Percentiles rank a stretch among this genome's conserved stretches.
phyloP scores from a whole-genome alignment of 768 basidiomycete genomes.

The Cystobasidium tubakii region DNA sequence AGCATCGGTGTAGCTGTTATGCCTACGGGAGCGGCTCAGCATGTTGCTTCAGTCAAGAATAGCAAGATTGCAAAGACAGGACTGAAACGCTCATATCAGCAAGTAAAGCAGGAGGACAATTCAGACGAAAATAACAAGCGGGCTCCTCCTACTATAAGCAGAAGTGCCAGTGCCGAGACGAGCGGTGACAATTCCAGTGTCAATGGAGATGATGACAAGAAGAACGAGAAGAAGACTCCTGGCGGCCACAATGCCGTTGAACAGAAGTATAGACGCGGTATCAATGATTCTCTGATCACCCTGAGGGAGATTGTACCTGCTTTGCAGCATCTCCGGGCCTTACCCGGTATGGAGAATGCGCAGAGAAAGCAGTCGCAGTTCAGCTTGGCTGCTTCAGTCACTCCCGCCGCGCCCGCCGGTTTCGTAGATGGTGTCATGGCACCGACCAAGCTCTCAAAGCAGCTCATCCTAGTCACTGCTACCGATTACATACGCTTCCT shows the following conservation, averaged over 20 bases:
- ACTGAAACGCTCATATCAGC: slow-evolving; percentile 32
- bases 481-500: slow-evolving; percentile 74
- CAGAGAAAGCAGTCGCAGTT: slow-evolving; percentile 44
- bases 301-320: slow-evolving; percentile 44
- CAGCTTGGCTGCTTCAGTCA: slow-evolving; percentile 42
- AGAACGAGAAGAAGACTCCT: neutral
- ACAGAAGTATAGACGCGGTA: slow-evolving; percentile 42
- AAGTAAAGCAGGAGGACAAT: slow-evolving; percentile 33
- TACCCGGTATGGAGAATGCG: slow-evolving; percentile 30
- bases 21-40: slow-evolving; percentile 20
- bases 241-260: slow-evolving; percentile 42
- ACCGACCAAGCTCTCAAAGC: slow-evolving; percentile 83
- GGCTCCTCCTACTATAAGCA: neutral
- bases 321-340: slow-evolving; percentile 42
- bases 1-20: neutral
- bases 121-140: neutral
- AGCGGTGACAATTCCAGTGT: neutral
- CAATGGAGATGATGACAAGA: neutral
- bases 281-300: slow-evolving; percentile 42
- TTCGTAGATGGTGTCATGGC: slow-evolving; percentile 89
- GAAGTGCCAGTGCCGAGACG: neutral
- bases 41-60: slow-evolving; percentile 1
- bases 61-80: slow-evolving; percentile 11
- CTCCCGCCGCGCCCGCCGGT: slow-evolving; percentile 50
- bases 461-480: slow-evolving; percentile 80